Evolutionary conservation across 441 rosid genomes (phyloP), one percentile per base, ranked within the genome.

Genomic region (Pelargonium fulgidum): DNA sequence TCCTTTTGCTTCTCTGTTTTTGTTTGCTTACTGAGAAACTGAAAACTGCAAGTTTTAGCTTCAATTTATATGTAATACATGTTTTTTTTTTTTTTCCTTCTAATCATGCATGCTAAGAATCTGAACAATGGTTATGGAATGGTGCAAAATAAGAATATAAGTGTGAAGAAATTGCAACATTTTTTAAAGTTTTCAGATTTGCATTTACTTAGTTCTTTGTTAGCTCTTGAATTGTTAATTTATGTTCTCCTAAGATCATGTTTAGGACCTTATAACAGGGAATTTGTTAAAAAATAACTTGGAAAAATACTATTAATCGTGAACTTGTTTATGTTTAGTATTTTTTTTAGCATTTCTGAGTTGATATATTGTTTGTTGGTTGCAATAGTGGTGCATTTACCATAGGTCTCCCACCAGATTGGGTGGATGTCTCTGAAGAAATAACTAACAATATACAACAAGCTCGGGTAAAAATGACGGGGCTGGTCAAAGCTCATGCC

Each of bases 341-440:
- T 4, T 4, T 36, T 1, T 24, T 8, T 58, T 24, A 20, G 5
- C 62, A 58, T 58, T 58, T 58, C 62, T 20, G 62, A 20, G 29
- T 12, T 58, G 12, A 20, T 58, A 9, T 20, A 58, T 19, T 58
- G 20, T 19, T 58, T 58, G 62, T 20, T 50, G 19, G 62, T 58
- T 70, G 70, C 86, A 81, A 92, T 80, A 89, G 81, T 69, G 97
- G 90, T 79, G 88, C 87, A 64, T 58, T 81, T 62, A 83, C 93
- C 52, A 85, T 86, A 45, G 93, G 96, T 65, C 78, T 90, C 67
- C 98, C 96, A 7, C 98, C 98, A 48, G 88, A 83, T 74, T 90
- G 97, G 97, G 97, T 94, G 68, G 91, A 86, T 83, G 83, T 89
- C 41, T 90, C 98, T 7, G 92, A 93, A 81, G 97, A 89, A 71